Base-by-base conservation (phyloP, 345 rosid genomes). In the Leavenworthia alabamica region DNA sequence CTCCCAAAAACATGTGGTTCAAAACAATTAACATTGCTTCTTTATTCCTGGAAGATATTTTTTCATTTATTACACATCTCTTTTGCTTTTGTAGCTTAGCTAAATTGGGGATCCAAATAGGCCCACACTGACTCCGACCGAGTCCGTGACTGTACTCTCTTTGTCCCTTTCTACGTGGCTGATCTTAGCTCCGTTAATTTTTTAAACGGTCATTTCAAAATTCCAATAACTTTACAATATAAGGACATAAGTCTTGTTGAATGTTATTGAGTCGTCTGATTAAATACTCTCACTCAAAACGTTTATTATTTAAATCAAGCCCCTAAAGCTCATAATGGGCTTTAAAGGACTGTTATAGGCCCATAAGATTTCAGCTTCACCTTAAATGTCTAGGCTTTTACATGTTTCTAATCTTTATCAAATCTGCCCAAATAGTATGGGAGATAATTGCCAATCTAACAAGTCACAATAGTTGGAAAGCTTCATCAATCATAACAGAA, bases 111-210 rank as follows among this genome's bases (percentile, higher is more conserved):
- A 60, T 68, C 26, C 26, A 26, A 4, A 17, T 9, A 33, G 47
- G 17, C 50, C 63, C 62, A 61, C 14, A 7, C 45, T 5, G 19
- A 7, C 23, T 42, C 5, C 1, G 26, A 15, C 48, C 56, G 19
- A 33, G 56, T 53, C 68, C 63, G 73, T 69, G 63, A 45, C 40
- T 47, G 43, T 56, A 60, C 33, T 52, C 49, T 44, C 20, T 61
- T 11, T 27, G 50, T 45, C 50, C 10, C 50, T 36, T 2, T 10
- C 36, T 45, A 61, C 68, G 73, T 69, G 73, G 68, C 56, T 43
- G 26, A 10, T 67, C 51, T 31, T 37, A 13, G 15, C 58, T 48
- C 57, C 58, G 19, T 37, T 7, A 56, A 22, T 29, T 26, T 7
- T 54, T 56, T 37, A 37, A 5, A 47, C 50, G 57, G 57, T 37